phyloP scores from a whole-genome alignment of 164 flowering plant species.

The Liriodendron chinense region DNA sequence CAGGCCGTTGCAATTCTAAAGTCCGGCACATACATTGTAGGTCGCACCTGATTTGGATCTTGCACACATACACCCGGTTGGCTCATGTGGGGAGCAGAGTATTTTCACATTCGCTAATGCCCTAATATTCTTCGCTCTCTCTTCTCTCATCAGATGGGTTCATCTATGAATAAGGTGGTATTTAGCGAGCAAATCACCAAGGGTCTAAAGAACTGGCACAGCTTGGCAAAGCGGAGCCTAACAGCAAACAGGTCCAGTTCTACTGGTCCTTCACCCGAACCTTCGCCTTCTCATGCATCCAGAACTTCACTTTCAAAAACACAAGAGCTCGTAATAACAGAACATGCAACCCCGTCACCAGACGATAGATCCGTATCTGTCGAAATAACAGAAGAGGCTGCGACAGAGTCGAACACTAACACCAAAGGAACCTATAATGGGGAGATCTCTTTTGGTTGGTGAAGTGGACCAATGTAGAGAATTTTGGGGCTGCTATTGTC shows the following conservation, averaged over 20 bases:
- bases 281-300: constrained; percentile 6
- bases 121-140: not conserved
- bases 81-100: too few species aligned
- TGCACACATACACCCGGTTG: too few species aligned
- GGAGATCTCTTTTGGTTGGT: constrained; percentile 37
- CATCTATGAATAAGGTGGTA: constrained; percentile 46
- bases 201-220: constrained; percentile 53
- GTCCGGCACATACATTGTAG: too few species aligned
- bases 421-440: constrained; percentile 29
- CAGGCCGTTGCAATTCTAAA: too few species aligned
- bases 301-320: constrained; percentile 9
- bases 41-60: too few species aligned
- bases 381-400: constrained; percentile 14
- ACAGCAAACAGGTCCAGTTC: constrained; percentile 13
- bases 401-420: constrained; percentile 8
- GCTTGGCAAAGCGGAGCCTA: constrained; percentile 19
- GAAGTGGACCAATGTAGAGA: not conserved
- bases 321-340: not conserved
- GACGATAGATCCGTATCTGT: not conserved
- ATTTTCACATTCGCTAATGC: too few species aligned
- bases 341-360: not conserved
- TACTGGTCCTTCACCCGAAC: constrained; percentile 3
- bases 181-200: constrained; percentile 44
- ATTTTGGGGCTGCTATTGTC: not conserved
- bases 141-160: constrained; percentile 53